These are phyloP conservation scores for Fusarium kyushuense DNA, from an alignment of 2,329 filamentous ascomycete genomes.

Conservation along the genomic window DNA sequence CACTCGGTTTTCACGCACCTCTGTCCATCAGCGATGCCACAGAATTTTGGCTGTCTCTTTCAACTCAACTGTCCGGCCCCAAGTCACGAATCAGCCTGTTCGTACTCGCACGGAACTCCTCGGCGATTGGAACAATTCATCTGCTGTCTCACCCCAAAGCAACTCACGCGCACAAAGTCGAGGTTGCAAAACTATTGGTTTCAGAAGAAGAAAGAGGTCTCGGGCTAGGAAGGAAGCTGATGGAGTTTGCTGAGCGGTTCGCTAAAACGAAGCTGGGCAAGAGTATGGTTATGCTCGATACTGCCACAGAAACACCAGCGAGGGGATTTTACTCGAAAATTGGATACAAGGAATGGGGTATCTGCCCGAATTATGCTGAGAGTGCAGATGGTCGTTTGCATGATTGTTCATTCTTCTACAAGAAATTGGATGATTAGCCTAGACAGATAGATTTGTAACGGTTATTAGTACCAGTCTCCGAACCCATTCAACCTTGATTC, in stretches of 20 bases:
- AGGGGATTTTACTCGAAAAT: constrained; percentile 8
- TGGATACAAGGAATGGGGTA: not conserved
- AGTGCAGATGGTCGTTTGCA: not conserved
- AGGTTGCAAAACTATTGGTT: constrained; percentile 3
- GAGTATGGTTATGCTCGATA: constrained; percentile 9
- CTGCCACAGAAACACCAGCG: not conserved
- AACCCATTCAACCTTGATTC: not conserved
- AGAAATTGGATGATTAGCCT: not conserved
- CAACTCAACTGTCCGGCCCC: not conserved
- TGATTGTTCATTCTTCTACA: not conserved
- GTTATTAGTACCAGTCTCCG: not conserved
- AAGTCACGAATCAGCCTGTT: not conserved
- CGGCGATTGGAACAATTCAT: not conserved
- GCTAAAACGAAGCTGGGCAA: not conserved
- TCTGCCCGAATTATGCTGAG: constrained; percentile 10
- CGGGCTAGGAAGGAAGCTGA: not conserved
- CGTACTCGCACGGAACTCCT: not conserved
- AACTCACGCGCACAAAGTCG: constrained; percentile 1
- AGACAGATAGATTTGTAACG: not conserved
- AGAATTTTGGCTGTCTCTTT: not conserved
- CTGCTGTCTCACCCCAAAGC: not conserved
- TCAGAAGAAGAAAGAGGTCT: not conserved
- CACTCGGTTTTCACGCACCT: constrained; percentile 9
- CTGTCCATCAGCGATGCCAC: not conserved
- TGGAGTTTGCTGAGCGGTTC: not conserved